Base-by-base conservation (phyloP, 306 rosid species). In the Cucumis hystrix region DNA sequence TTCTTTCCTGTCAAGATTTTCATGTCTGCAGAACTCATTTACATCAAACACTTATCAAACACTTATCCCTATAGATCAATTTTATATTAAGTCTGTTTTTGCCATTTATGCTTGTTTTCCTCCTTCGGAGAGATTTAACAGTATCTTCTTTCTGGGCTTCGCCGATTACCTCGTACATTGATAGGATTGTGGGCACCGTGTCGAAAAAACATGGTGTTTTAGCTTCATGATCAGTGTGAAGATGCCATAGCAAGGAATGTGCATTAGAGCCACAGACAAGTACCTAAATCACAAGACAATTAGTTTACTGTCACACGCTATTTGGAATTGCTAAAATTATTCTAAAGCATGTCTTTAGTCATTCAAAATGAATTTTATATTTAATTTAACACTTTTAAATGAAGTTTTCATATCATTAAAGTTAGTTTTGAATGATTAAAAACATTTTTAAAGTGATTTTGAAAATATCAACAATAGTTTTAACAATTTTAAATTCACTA, bases 201-300 rank as follows among this genome's bases (percentile, higher is more conserved):
- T 84, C 4, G 96, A 95, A 54, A 87, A 75, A 67, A 90, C 76
- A 20, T 76, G 82, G 88, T 90, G 96, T 78, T 95, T 95, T 80
- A 95, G 82, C 92, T 86, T 95, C 85, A 92, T 87, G 47, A 95
- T 66, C 82, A 95, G 90, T 75, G 80, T 83, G 65, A 91, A 88
- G 84, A 92, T 79, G 74, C 99, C 93, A 72, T 92, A 95, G 91
- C 99, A 95, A 10, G 98, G 99, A 83, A 92, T 80, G 79, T 90
- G 99, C 89, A 95, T 79, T 7, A 95, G 71, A 28, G 91, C 97
- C 80, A 95, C 96, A 5, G 89, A 89, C 16, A 89, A 79, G 88
- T 95, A 95, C 96, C 98, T 94, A 73, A 82, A 63, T 39, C 77
- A 84, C n/a, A 81, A 62, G 17, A 4, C 2, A 58, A 63, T 77